Base-by-base conservation (phyloP, 352 stramenopile genomes). In the Phytophthora ramorum region DNA sequence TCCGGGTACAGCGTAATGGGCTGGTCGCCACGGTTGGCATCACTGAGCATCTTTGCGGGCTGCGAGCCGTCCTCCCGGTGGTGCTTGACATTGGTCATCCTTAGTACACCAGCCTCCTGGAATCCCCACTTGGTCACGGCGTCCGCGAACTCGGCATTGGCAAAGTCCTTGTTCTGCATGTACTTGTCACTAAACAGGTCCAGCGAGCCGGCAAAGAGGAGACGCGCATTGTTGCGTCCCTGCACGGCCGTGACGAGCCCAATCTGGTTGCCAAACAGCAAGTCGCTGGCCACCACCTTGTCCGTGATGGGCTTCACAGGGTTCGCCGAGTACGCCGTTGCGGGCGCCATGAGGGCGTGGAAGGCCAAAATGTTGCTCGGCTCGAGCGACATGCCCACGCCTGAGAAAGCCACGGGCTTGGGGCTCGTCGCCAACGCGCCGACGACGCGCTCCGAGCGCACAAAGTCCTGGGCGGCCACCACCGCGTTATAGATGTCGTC, bases 1-100 rank as follows among this genome's bases (percentile, higher is more conserved):
- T 98, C 92, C 17, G 91, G 91, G 73, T 97, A 98, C 13, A 97
- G 76, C 47, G 92, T 97, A 37, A 93, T 83, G 10, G 94, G 91
- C 62, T 97, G 79, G 69, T 98, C 92, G 7, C 79, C 76, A 46
- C 90, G 82, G 52, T 94, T 76, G 17, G 91, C 85, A 61, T 97
- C 83, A 59, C 95, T 93, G 40, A 98, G 83, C 75, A 98, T 95
- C 58, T 93, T 90, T 58, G 96, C 92, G 1, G 91, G 89, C 37
- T 68, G 58, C 32, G 83, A 81, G 34, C 93, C 90, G 65, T 98
- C 92, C 20, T 78, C 84, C 46, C 90, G 84, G 44, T 90, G 70
- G 77, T 98, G 94, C 28, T 85, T 78, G 16, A 98, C 79, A 58
- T 97, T 96, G 40, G 79, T 85, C 64, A 93, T 92, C 52, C 88